A percentile compares a stretch with the other conserved stretches of the same genome.
These are phyloP conservation scores for Chrysophaeum taylorii DNA, from an alignment of 352 stramenopile species.

Conservation along the genomic window DNA sequence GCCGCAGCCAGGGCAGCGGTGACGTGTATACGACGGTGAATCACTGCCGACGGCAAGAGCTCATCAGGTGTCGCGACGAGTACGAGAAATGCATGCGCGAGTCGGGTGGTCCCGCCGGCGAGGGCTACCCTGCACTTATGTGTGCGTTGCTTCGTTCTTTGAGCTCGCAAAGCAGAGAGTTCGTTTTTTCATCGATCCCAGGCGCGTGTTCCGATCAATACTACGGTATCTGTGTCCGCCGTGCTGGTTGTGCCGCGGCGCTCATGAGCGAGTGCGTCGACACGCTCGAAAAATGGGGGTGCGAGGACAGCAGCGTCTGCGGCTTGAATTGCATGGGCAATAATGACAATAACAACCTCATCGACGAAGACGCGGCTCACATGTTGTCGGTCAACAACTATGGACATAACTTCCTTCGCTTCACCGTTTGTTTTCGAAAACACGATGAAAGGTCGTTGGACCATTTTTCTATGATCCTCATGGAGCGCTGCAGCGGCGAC, in stretches of 20 bases:
- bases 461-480: neutral
- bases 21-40: too few relatives aligned
- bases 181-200: too few relatives aligned
- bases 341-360: neutral
- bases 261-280: constrained; percentile 5
- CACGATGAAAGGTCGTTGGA: neutral
- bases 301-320: neutral
- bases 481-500: neutral
- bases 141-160: too few relatives aligned
- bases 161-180: too few relatives aligned
- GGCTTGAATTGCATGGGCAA: neutral
- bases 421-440: neutral
- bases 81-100: neutral
- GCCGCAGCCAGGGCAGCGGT: too few relatives aligned
- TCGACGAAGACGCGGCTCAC: neutral
- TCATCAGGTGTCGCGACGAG: neutral
- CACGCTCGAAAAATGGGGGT: neutral
- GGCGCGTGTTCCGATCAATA: constrained; percentile 7
- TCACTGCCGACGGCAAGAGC: too few relatives aligned
- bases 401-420: neutral
- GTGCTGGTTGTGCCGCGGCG: neutral
- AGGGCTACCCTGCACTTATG: neutral
- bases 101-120: neutral
- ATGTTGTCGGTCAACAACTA: constrained; percentile 10
- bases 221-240: neutral